Base-by-base conservation (phyloP, 441 rosid species). In the Eruca vesicaria region DNA sequence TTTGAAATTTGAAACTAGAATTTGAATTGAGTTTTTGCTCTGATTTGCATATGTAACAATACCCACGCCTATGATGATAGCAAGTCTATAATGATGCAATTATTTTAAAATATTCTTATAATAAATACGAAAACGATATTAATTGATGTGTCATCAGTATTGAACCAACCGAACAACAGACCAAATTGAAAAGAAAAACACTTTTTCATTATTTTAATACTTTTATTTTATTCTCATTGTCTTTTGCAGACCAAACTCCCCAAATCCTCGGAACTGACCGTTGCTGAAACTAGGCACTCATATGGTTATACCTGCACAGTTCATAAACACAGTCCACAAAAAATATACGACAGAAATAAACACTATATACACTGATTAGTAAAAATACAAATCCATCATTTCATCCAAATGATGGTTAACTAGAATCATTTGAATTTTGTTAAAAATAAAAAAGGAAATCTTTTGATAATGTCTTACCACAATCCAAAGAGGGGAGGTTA, bases 401-500 rank as follows among this genome's bases (percentile, higher is more conserved):
- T 57, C 31, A 19, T 14, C 57, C 50, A 58, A n/a, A 1, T 7
- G 21, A 68, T 63, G 57, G 12, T 21, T 33, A 67, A 6, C 18
- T 16, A 23, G 23, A 29, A 12, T 21, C 11, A 55, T 21, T 14
- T 23, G 18, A 18, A 18, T 43, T 43, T 43, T 16, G 5, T 19
- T 19, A 11, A 6, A 20, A 20, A 20, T 29, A 29, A 29, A 29
- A 65, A n/a, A 21, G 23, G 48, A 50, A 16, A 26, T 35, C 2
- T 10, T 28, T 1, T 33, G 41, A 43, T 38, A 7, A 36, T 28
- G 9, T 77, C 67, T 29, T 75, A 71, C 79, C 76, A 52, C 82
- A 79, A 53, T 59, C 68, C 35, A 79, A 71, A 31, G 82, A 19
- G 9, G 82, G 79, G 61, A 79, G 76, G 55, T 75, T 79, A 63